Percentiles rank a stretch among this genome's conserved stretches.
Evolutionary conservation across 2,329 filamentous ascomycete genomes (phyloP).

Genomic region (Microthyrium microscopicum): DNA sequence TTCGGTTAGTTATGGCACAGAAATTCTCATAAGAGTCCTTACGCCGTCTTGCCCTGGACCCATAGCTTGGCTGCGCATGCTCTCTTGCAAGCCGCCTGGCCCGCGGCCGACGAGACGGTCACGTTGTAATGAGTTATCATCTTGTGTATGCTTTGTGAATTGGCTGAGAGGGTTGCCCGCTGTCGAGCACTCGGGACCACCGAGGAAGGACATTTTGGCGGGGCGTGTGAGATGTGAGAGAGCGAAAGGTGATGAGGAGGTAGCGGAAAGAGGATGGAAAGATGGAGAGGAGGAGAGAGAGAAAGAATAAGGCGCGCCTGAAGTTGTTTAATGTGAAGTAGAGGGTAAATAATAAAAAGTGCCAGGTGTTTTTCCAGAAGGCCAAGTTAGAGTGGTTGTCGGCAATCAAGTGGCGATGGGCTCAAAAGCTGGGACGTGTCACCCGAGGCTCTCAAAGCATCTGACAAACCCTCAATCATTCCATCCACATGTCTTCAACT

Average conservation of each 20-base stretch:
- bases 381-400: too few species aligned
- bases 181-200: conserved; percentile 91
- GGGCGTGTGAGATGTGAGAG: background rate
- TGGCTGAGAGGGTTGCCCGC: conserved; percentile 91
- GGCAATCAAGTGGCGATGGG: too few species aligned
- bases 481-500: too few species aligned
- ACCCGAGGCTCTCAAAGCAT: too few species aligned
- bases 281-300: too few species aligned
- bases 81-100: conserved; percentile 52
- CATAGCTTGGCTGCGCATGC: conserved; percentile 58
- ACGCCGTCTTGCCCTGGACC: conserved; percentile 48
- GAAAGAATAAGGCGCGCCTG: too few species aligned
- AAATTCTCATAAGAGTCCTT: conserved; percentile 1
- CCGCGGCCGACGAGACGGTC: conserved; percentile 69
- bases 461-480: too few species aligned
- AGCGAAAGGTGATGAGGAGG: conserved; percentile 1
- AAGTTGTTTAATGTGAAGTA: too few species aligned
- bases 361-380: too few species aligned
- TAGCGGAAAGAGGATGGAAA: too few species aligned
- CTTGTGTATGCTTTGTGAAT: conserved; percentile 91
- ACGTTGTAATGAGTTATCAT: conserved; percentile 87
- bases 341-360: too few species aligned
- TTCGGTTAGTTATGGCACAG: conserved; percentile 3
- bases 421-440: too few species aligned
- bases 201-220: conserved; percentile 75